Evolutionary conservation across 495 filamentous ascomycete genomes (phyloP).

Genomic region (Schizothecium vesticola): DNA sequence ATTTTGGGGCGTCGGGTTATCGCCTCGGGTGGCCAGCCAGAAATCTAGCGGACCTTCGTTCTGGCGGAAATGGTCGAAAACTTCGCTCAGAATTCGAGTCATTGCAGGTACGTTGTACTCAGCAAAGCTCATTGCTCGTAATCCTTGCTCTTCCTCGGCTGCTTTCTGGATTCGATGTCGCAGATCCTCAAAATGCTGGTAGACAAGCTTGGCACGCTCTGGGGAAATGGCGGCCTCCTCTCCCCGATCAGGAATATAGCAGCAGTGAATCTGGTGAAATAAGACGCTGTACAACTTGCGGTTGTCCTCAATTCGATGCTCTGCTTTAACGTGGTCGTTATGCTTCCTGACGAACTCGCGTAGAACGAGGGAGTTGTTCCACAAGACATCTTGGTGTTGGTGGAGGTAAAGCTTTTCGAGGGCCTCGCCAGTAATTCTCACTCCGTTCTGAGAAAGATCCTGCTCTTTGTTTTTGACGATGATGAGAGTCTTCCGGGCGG

Average conservation of each 20-base stretch:
- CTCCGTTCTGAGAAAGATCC: background rate
- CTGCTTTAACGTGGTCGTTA: background rate
- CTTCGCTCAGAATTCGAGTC: background rate
- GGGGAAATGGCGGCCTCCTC: background rate
- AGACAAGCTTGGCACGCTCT: background rate
- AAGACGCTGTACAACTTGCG: background rate
- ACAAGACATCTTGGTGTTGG: background rate
- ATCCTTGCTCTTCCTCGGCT: background rate
- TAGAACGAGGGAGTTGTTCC: background rate
- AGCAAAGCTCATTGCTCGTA: background rate
- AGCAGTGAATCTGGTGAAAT: conserved; percentile 4
- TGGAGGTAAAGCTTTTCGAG: background rate
- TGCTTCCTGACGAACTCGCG: background rate
- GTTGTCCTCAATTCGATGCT: background rate
- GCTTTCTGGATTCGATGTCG: background rate
- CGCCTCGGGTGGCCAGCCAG: background rate
- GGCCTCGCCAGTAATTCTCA: background rate
- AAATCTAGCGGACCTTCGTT: conserved; percentile 1
- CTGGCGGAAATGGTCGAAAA: background rate
- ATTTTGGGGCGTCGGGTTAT: conserved; percentile 4
- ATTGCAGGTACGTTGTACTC: conserved; percentile 1
- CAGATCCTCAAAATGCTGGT: background rate
- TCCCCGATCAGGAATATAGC: conserved; percentile 3
- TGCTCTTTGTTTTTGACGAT: conserved; percentile 1
- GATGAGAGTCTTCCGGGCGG: conserved; percentile 5